phyloP scores from a whole-genome alignment of 208 protist species.

The Trypanosoma platydactyli region DNA sequence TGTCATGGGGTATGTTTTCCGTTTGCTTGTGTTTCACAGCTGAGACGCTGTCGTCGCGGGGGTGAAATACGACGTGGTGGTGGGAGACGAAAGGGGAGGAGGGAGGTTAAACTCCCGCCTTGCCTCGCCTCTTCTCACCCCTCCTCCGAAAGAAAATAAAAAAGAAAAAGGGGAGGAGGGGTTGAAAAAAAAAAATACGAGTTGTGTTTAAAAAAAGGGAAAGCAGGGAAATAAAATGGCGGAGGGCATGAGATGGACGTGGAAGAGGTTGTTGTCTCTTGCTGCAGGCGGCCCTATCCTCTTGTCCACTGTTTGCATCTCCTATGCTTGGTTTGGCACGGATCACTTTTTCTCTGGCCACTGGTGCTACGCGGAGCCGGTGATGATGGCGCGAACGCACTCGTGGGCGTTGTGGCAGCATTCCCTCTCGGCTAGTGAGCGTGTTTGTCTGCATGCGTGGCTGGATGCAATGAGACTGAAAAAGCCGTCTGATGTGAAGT shows the following conservation, averaged over 20 bases:
- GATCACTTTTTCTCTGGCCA: constrained; percentile 61
- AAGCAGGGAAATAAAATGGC: not conserved
- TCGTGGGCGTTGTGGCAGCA: constrained; percentile 49
- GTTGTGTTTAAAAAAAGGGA: no score
- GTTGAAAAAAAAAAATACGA: not conserved
- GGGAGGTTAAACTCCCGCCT: not conserved
- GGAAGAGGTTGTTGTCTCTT: not conserved
- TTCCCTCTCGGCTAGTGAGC: constrained; percentile 41
- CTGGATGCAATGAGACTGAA: constrained; percentile 39
- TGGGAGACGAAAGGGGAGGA: not conserved
- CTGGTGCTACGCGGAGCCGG: constrained; percentile 62
- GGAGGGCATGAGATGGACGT: not conserved
- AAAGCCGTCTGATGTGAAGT: constrained; percentile 25
- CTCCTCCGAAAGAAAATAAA: not conserved
- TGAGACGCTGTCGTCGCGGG: no score
- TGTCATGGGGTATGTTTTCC: no score
- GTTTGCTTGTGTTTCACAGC: no score
- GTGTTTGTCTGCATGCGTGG: constrained; percentile 58
- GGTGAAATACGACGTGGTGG: no score
- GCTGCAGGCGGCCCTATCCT: constrained; percentile 30
- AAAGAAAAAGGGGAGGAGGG: not conserved
- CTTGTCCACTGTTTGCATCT: constrained; percentile 29
- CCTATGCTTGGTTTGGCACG: constrained; percentile 32
- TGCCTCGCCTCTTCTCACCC: no score
- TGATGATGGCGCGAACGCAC: constrained; percentile 31